Evolutionary conservation across 169 alveolate genomes (phyloP), one percentile per base, ranked within the genome.

Genomic region (Babesia ovata): DNA sequence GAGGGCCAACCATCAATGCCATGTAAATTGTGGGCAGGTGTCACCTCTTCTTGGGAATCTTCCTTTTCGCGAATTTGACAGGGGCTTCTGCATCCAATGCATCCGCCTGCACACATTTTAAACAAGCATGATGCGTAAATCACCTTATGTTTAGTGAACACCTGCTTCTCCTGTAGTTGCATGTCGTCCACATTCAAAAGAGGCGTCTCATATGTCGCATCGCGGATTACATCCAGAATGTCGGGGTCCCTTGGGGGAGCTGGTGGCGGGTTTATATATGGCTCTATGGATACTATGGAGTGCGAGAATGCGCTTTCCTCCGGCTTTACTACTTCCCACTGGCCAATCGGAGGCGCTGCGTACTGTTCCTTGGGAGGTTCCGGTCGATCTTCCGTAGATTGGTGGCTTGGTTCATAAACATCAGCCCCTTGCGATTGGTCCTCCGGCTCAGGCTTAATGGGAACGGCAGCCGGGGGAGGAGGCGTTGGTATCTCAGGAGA

Each of bases 311-410:
- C 89, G 46, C 89, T 82, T 24, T 74, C 89, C 29, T 59, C 75
- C 45, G 84, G 89, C 19, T 82, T 65, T 9, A 82, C 89, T 4
- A 67, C 70, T 63, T 73, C 79, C 89, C 89, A 82, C 22, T 69
- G 70, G 14, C 89, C 89, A 22, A 82, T 82, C 26, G 28, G 49
- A 61, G 70, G 70, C 0, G 89, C 66, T 0, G 60, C 83, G 36
- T 60, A 52, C 44, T 60, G 60, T 24, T 16, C 59, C 28, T 49
- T 49, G 24, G 46, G 42, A 12, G 3, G 44, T 6, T 65, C 62
- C 1, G 14, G 46, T 10, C 28, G 46, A 36, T 42, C 14, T 13
- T 8, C 17, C 7, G 52, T 7, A 36, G 56, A 7, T 10, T 24
- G 16, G 0, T 49, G 52, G 26, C 46, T 58, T 3, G 66, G 44